A percentile compares a stretch with the other conserved stretches of the same genome.
phyloP scores from a whole-genome alignment of 2,329 filamentous ascomycete genomes.

The Cryoendolithus antarcticus region DNA sequence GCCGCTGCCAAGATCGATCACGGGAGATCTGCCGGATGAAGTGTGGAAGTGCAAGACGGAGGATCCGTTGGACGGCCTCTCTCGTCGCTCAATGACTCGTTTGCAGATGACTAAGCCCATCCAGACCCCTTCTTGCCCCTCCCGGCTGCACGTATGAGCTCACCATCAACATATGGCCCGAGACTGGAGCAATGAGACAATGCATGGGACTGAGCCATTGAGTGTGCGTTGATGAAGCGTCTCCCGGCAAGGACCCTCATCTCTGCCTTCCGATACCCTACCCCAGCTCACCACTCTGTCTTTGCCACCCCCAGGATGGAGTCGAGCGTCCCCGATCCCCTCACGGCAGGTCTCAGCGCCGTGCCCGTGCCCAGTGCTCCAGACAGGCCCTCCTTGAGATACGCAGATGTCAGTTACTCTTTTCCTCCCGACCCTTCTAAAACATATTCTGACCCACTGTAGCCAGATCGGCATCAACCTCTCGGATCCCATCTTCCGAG shows the following conservation, averaged over 20 bases:
- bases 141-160: too few relatives aligned
- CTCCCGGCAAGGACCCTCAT: neutral
- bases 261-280: neutral
- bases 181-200: too few relatives aligned
- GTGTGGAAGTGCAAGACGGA: too few relatives aligned
- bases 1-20: too few relatives aligned
- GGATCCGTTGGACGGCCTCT: too few relatives aligned
- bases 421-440: constrained; percentile 2
- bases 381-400: constrained; percentile 20
- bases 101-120: too few relatives aligned
- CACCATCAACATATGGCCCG: too few relatives aligned
- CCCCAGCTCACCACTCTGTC: neutral
- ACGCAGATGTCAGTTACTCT: constrained; percentile 31
- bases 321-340: constrained; percentile 9
- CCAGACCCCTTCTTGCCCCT: too few relatives aligned
- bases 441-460: constrained; percentile 5
- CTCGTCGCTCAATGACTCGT: too few relatives aligned
- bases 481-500: constrained; percentile 79
- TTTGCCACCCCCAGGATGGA: neutral
- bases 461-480: constrained; percentile 81
- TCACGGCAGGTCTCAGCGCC: constrained; percentile 14
- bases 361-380: constrained; percentile 5
- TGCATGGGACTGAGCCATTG: constrained; percentile 1
- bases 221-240: neutral
- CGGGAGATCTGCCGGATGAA: too few relatives aligned